Evolutionary conservation across 495 filamentous ascomycete genomes (phyloP), one percentile per base, ranked within the genome.

Genomic region (Penicillium cosmopolitanum): DNA sequence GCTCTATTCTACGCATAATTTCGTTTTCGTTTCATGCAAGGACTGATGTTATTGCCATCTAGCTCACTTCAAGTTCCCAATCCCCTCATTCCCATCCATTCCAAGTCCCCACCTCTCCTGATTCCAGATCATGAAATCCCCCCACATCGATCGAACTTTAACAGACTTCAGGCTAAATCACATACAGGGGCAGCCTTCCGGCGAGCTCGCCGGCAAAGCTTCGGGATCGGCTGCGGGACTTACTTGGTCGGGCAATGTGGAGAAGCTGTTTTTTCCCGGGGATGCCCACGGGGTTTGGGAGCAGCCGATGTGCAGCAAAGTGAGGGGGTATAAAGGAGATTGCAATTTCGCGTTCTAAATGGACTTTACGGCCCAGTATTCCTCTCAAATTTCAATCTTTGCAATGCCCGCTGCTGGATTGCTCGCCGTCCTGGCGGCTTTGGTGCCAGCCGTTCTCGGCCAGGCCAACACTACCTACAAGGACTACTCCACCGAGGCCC

Each of bases 401-500:
- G 44, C 28, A 33, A 70, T 72, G 71, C 38, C 58, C 34, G 31
- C 38, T 47, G n/a, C 53, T 34, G 60, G 58, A 18, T 16, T 64
- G 11, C 57, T 72, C 23, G 62, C 66, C 33, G 61, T 65, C 13
- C 40, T 75, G 34, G 66, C 67, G 50, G 68, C 72, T 21, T 53
- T 77, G 11, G 51, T 67, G 56, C 70, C 75, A 7, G 61, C 63
- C 0, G 47, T 63, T 3, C 15, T 73, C 12, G 65, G 62, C 3
- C 73, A 77, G 46, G 62, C 61, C 16, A 74, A 76, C 38, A 62
- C 63, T 9, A 68, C 56, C 46, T 72, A 71, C 53, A 60, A 59
- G 19, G 65, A 77, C 60, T 77, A 75, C 51, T 66, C 53, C 6
- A 62, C 54, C 4, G 62, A 76, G 31, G 52, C 71, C 2, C 66